Percentiles rank a stretch among this genome's conserved stretches.
Conservation (phyloP, 805 yeast species). For the Hanseniaspora occidentalis region DNA sequence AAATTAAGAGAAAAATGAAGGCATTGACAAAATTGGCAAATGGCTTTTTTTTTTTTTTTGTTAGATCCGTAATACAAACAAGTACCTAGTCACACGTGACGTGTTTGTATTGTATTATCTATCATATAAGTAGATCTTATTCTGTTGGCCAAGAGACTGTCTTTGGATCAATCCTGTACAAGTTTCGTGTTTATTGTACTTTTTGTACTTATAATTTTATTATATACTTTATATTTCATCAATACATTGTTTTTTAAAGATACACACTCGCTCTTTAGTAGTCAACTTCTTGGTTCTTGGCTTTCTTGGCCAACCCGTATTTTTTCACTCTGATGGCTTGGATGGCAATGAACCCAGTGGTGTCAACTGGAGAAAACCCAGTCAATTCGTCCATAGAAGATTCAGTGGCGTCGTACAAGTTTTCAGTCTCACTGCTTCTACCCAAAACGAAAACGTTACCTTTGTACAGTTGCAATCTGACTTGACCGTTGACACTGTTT, state of each 20-base stretch:
- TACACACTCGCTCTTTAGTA: constrained; percentile 16
- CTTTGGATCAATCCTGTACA: background rate
- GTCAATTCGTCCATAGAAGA: constrained; percentile 99
- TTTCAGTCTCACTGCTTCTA: constrained; percentile 91
- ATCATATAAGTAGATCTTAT: background rate
- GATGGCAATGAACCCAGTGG: constrained; percentile 94
- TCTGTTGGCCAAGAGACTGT: background rate
- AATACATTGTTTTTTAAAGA: background rate
- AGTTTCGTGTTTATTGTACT: background rate
- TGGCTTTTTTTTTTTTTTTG: too few relatives aligned
- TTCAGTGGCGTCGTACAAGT: constrained; percentile 93
- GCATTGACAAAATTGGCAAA: too few relatives aligned
- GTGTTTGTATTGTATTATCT: background rate
- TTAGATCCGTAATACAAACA: too few relatives aligned
- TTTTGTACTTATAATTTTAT: background rate
- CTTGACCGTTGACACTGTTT: constrained; percentile 89
- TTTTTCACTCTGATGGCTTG: constrained; percentile 98
- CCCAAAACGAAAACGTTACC: constrained; percentile 79
- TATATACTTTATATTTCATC: background rate
- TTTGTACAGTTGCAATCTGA: constrained; percentile 87
- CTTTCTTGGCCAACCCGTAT: constrained; percentile 91
- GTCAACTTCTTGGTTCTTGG: constrained; percentile 42
- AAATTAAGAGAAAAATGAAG: too few relatives aligned
- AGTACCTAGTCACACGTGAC: too few relatives aligned
- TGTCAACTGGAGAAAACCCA: constrained; percentile 94